phyloP scores from a whole-genome alignment of 257 asterid species.

The Nicotiana obtusifolia region DNA sequence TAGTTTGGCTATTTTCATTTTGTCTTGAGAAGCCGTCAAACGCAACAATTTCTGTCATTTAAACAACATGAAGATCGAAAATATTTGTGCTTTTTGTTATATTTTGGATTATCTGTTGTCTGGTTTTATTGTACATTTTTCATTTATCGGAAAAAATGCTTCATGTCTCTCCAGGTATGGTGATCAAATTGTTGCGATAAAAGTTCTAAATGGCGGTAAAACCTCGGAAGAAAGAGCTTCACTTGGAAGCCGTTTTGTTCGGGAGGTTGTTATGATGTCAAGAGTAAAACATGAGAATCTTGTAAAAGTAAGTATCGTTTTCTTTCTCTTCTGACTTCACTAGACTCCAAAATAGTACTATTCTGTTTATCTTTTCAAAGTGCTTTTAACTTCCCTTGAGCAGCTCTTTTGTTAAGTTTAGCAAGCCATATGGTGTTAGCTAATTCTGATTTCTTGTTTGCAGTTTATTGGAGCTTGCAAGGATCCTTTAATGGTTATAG shows the following conservation, averaged over 20 bases:
- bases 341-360: neutral
- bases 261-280: slow-evolving; percentile 94
- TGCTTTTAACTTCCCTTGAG: neutral
- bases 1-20: neutral
- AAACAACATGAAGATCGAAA: neutral
- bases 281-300: slow-evolving; percentile 90
- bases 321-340: neutral
- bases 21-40: neutral
- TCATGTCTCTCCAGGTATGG: slow-evolving; percentile 50
- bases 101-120: slow-evolving; percentile 7
- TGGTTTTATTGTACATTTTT: neutral
- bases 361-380: neutral
- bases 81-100: neutral
- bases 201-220: slow-evolving; percentile 71
- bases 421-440: neutral
- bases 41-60: neutral
- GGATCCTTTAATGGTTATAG: slow-evolving; percentile 97
- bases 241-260: slow-evolving; percentile 75
- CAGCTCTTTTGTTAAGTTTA: neutral
- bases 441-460: slow-evolving; percentile 14
- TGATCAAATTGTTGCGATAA: slow-evolving; percentile 80
- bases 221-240: slow-evolving; percentile 65
- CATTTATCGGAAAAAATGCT: neutral
- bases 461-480: slow-evolving; percentile 99
- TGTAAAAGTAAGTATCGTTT: slow-evolving; percentile 56